A percentile compares a stretch with the other conserved stretches of the same genome.
Evolutionary conservation across 345 rosid genomes (phyloP).

Genomic region (Cardamine resedifolia): DNA sequence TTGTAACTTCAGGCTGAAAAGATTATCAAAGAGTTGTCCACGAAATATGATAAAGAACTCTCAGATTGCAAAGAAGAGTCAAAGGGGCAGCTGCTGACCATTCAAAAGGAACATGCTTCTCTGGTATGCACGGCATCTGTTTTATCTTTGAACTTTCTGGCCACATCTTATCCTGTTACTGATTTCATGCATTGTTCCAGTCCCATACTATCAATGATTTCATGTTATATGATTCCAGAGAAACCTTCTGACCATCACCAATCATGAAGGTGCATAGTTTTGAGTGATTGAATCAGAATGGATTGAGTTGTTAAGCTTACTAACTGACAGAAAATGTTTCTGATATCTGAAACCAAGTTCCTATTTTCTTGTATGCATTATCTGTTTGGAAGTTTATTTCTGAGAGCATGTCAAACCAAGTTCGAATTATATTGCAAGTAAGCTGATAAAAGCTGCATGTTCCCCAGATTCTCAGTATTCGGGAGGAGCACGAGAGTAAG

Average conservation of each 20-base stretch:
- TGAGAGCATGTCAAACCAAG: constrained; percentile 1
- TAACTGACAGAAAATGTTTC: neutral
- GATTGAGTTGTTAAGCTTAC: neutral
- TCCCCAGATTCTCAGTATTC: constrained; percentile 13
- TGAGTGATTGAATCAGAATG: neutral
- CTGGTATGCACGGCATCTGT: constrained; percentile 35
- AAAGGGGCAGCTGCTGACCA: constrained; percentile 41
- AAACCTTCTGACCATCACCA: neutral
- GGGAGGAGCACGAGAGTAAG: constrained; percentile 39
- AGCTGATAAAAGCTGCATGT: neutral
- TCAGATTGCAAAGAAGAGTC: constrained; percentile 61
- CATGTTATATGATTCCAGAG: neutral
- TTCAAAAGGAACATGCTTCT: constrained; percentile 71
- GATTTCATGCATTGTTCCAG: neutral
- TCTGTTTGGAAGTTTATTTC: neutral
- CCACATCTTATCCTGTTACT: neutral
- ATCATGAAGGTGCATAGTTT: neutral
- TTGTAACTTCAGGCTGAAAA: constrained; percentile 54
- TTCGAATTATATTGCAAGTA: neutral
- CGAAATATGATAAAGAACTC: constrained; percentile 53
- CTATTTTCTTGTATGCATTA: neutral
- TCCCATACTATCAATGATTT: neutral
- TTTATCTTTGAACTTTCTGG: neutral
- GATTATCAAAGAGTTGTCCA: constrained; percentile 47
- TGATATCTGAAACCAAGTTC: neutral